Base-by-base conservation (phyloP, 495 filamentous ascomycete species). In the Podospora australis region DNA sequence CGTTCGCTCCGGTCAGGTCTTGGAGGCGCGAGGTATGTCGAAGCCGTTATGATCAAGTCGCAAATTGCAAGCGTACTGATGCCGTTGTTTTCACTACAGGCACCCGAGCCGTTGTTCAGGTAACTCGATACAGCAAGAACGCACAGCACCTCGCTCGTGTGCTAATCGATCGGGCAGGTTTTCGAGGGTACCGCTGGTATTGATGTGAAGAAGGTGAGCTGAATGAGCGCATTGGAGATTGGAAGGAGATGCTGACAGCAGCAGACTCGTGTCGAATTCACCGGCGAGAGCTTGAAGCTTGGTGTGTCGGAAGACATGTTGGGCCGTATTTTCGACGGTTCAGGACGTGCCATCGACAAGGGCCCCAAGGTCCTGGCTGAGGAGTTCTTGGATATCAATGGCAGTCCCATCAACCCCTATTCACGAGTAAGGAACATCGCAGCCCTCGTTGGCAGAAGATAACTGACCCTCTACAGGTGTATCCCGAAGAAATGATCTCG, bases 231-330 rank as follows among this genome's bases (percentile, higher is more conserved):
- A 29, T 10, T 28, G 16, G 25, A 21, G 4, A 5, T 13, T n/a
- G 21, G 42, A 19, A 43, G 24, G 43, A 26, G 7, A n/a, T 7
- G 40, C 56, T 58, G 28, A 63, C 51, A 28, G 9, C n/a, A 25
- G 25, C 53, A 90, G 87, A 94, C 91, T 11, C 90, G 85, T 75
- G 92, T 99, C 68, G 89, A 97, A 63, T 96, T 99, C 67, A 92
- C 86, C 42, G 92, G 94, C 28, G 80, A 96, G 72, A 97, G 87
- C 70, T 75, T 99, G 72, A 96, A 96, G 76, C 82, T 99, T 39
- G 91, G 92, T 63, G 94, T 99, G 47, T 96, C 92, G 29, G 94
- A 99, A 70, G 94, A 97, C 74, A 99, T 99, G 94, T 71, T 97
- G 69, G 94, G 94, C 54, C 89, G 94, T 71, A 89, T 96, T 63